These are phyloP conservation scores for Phytophthora niederhauseri DNA, from an alignment of 352 stramenopile species.

Conservation along the genomic window DNA sequence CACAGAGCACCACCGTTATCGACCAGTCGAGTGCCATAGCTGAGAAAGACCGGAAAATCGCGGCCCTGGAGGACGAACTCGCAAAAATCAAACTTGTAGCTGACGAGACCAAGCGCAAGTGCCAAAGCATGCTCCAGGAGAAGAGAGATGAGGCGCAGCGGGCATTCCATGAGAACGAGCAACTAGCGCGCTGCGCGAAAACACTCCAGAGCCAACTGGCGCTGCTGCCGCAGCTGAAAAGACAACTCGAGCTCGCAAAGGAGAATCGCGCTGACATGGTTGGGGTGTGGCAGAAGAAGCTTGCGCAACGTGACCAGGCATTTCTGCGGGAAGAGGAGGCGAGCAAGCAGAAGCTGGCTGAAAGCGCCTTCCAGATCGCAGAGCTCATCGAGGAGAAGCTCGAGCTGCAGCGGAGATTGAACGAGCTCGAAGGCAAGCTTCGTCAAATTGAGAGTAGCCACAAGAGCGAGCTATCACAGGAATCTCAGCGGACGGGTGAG, in stretches of 20 bases:
- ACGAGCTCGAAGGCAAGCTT: conserved; percentile 33
- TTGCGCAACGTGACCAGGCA: conserved; percentile 47
- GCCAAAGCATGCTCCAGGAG: conserved; percentile 54
- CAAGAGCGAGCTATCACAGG: conserved; percentile 24
- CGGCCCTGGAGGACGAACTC: conserved; percentile 37
- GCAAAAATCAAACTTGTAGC: conserved; percentile 45
- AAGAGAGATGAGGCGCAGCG: conserved; percentile 61
- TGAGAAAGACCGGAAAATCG: conserved; percentile 26
- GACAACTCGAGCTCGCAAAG: conserved; percentile 52
- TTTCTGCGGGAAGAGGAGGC: conserved; percentile 61
- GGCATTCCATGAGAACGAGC: conserved; percentile 50
- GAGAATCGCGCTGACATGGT: conserved; percentile 41
- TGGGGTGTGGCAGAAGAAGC: conserved; percentile 29
- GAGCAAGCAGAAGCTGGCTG: conserved; percentile 43
- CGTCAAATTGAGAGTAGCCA: conserved; percentile 29
- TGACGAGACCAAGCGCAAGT: conserved; percentile 54
- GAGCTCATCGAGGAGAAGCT: conserved; percentile 36
- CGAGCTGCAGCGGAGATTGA: conserved; percentile 29
- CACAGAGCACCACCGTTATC: conserved; percentile 21
- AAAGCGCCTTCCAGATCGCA: conserved; percentile 32
- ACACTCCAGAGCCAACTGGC: conserved; percentile 45
- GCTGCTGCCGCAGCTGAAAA: conserved; percentile 58
- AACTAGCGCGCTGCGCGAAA: conserved; percentile 31
- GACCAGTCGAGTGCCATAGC: conserved; percentile 27
- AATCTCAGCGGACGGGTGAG: conserved; percentile 31